Conservation (phyloP, 2,329 filamentous ascomycete species). For the Diaporthe vexans region DNA sequence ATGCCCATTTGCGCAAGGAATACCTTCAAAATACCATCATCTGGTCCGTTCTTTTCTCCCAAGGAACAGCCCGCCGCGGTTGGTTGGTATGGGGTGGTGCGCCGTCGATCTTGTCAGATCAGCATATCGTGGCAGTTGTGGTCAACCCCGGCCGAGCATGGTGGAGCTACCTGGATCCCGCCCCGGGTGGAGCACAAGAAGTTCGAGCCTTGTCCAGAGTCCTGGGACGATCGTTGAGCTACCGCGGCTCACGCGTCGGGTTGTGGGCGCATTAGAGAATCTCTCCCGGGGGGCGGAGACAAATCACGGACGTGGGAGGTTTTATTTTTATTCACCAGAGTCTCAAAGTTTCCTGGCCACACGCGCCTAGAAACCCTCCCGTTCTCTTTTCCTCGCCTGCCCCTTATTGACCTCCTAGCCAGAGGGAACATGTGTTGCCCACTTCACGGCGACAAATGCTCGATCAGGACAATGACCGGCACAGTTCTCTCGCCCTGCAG, state of each 20-base stretch:
- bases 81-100: background rate
- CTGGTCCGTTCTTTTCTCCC: no score
- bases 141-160: background rate
- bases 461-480: background rate
- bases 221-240: slow-evolving; percentile 1
- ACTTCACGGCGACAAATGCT: background rate
- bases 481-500: background rate
- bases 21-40: background rate
- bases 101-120: slow-evolving; percentile 12
- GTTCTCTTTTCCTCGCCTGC: background rate
- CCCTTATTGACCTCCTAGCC: background rate
- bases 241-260: slow-evolving; percentile 5
- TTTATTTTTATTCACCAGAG: slow-evolving; percentile 2
- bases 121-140: background rate
- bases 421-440: slow-evolving; percentile 3
- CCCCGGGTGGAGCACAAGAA: slow-evolving; percentile 9
- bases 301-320: background rate
- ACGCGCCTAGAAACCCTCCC: background rate
- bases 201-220: background rate
- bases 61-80: background rate
- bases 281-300: slow-evolving; percentile 6
- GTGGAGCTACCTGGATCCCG: slow-evolving; percentile 4
- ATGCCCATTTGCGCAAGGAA: background rate
- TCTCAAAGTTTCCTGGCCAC: background rate
- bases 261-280: slow-evolving; percentile 39